Conservation (phyloP, 1,139 yeast genomes). For the Scheffersomyces parashehatae region DNA sequence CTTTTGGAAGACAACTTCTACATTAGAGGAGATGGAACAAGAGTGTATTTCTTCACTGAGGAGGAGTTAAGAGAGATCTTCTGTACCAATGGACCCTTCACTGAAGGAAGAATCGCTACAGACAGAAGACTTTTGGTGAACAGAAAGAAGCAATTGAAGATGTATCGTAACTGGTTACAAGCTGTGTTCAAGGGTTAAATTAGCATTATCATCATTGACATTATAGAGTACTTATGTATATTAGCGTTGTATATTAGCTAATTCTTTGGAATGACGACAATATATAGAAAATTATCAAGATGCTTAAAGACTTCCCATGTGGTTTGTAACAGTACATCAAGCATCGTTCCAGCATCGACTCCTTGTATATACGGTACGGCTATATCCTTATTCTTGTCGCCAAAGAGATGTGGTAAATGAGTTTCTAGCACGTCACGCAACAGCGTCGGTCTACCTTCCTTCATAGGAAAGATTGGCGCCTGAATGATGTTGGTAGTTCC, state of each 20-base stretch:
- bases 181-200: slow-evolving; percentile 63
- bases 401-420: not conserved
- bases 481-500: slow-evolving; percentile 48
- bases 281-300: slow-evolving; percentile 77
- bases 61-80: slow-evolving; percentile 82
- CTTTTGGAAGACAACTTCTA: slow-evolving; percentile 89
- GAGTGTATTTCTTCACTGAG: slow-evolving; percentile 95
- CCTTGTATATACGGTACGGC: slow-evolving; percentile 66
- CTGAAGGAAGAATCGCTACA: slow-evolving; percentile 75
- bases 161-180: slow-evolving; percentile 97
- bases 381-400: not conserved
- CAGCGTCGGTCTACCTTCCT: slow-evolving; percentile 21
- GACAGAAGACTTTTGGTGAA: slow-evolving; percentile 90
- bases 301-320: slow-evolving; percentile 57
- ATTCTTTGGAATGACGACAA: slow-evolving; percentile 35
- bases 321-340: slow-evolving; percentile 47
- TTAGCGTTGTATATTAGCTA: not conserved
- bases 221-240: too few species aligned
- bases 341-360: slow-evolving; percentile 43
- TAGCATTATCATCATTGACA: slow-evolving; percentile 2
- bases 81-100: slow-evolving; percentile 57
- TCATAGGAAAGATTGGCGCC: slow-evolving; percentile 40
- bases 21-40: slow-evolving; percentile 96
- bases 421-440: slow-evolving; percentile 41
- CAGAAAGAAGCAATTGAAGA: slow-evolving; percentile 85